A percentile compares a stretch with the other conserved stretches of the same genome.
phyloP scores from a whole-genome alignment of 1,284 basidiomycete genomes.

The Trichosporon faecale region DNA sequence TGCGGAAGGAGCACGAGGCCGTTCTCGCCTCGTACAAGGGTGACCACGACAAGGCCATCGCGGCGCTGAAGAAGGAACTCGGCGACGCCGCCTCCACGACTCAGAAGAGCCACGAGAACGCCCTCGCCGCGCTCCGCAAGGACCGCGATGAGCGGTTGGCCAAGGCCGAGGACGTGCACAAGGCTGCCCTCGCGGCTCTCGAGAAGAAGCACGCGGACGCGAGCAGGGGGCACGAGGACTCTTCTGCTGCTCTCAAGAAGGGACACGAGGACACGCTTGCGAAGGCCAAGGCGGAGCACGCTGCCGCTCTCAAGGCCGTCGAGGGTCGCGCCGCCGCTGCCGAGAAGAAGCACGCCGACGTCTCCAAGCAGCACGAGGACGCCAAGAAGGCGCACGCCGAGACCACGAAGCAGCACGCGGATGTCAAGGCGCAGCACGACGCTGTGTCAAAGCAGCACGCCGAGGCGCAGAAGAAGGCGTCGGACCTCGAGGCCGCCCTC shows the following conservation, averaged over 20 bases:
- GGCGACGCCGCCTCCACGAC: slow-evolving; percentile 2
- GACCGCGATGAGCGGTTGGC: slow-evolving; percentile 21
- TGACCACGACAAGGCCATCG: slow-evolving; percentile 15
- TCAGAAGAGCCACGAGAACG: slow-evolving; percentile 9
- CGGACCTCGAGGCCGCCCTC: not conserved
- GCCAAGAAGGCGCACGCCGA: not conserved
- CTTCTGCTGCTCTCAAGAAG: slow-evolving; percentile 41
- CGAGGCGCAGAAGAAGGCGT: not conserved
- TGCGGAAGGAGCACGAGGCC: slow-evolving; percentile 14
- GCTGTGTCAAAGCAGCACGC: slow-evolving; percentile 5
- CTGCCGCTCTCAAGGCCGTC: not conserved
- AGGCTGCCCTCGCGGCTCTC: slow-evolving; percentile 27
- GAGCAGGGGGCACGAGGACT: slow-evolving; percentile 40
- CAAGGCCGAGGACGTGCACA: slow-evolving; percentile 18
- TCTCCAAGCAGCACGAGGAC: not conserved
- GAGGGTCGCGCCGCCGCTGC: not conserved
- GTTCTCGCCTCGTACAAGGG: not conserved
- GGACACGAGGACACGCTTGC: not conserved
- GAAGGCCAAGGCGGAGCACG: not conserved
- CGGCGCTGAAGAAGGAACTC: slow-evolving; percentile 9
- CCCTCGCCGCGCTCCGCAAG: slow-evolving; percentile 15
- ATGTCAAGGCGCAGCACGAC: not conserved
- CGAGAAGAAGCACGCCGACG: not conserved
- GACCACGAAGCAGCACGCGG: not conserved
- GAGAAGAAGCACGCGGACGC: slow-evolving; percentile 39